Base-by-base conservation (phyloP, 495 filamentous ascomycete species). In the Pyrenopolyporus hunteri region DNA sequence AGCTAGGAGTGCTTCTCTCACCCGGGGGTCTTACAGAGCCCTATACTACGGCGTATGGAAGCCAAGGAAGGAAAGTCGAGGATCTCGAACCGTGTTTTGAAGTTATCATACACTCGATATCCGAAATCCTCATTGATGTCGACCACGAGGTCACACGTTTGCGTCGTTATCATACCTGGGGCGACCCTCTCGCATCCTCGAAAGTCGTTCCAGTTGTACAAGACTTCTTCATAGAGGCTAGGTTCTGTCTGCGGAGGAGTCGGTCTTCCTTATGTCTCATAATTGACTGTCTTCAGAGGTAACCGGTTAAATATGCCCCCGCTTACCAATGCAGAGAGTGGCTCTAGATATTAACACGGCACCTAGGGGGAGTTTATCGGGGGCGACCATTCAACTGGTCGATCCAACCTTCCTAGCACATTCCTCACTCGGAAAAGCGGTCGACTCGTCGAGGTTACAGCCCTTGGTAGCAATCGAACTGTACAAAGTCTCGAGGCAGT, bases 211-310 rank as follows among this genome's bases (percentile, higher is more conserved):
- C 55, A 5, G 62, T 39, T 25, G 29, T 59, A 13, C 62, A 59
- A 20, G 62, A 65, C 50, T 55, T 65, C 25, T 59, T 65, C 23
- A 51, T 59, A 50, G 50, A 65, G 28, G 55, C 50, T 13, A 55
- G 37, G 13, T 55, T 50, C 25, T 43, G 36, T 32, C 25, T 65
- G 19, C 49, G 55, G n/a, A 59, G 50, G 29, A 65, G 57, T 19
- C 43, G 62, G 6, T 65, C 62, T 6, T 59, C 62, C 1, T 10
- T 65, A 16, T 65, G 49, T 22, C 55, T 65, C 23, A 55, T 59
- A 16, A 43, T 65, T 13, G 62, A 65, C 42, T 65, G 62, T 46
- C 56, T 65, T 26, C 49, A 65, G 37, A 59, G 55, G 55, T 65
- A 59, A 43, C 43, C 3, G 5, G 4, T 6, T 29, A 20, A 17